These are phyloP conservation scores for Collybia nuda DNA, from an alignment of 768 basidiomycete genomes.

Conservation along the genomic window DNA sequence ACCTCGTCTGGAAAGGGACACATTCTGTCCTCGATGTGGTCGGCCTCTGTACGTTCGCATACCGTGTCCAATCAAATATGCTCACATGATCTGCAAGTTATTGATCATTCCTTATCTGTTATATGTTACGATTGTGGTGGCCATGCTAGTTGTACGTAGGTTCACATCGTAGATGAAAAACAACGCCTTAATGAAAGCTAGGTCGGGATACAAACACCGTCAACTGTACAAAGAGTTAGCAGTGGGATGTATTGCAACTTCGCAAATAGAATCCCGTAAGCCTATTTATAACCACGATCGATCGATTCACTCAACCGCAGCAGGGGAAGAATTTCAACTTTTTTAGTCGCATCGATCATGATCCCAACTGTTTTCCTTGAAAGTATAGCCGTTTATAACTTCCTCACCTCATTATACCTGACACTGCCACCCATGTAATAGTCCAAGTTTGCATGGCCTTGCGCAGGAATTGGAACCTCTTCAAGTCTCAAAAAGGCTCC, in stretches of 20 bases:
- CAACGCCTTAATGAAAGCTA: neutral
- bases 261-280: slow-evolving; percentile 4
- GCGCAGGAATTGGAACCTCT: slow-evolving; percentile 17
- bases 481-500: slow-evolving; percentile 14
- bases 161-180: too few relatives aligned
- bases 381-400: slow-evolving; percentile 6
- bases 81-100: slow-evolving; percentile 6
- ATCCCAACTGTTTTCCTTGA: slow-evolving; percentile 18
- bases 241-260: slow-evolving; percentile 25
- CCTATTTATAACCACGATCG: neutral
- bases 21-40: neutral
- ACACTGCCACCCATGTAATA: neutral
- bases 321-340: slow-evolving; percentile 18
- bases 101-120: slow-evolving; percentile 18
- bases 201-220: slow-evolving; percentile 14
- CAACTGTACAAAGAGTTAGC: slow-evolving; percentile 12
- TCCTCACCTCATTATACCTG: too few relatives aligned
- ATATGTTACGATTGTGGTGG: slow-evolving; percentile 16
- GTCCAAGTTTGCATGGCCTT: slow-evolving; percentile 19
- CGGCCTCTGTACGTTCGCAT: slow-evolving; percentile 4
- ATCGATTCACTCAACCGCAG: neutral
- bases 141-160: slow-evolving; percentile 14
- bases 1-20: neutral
- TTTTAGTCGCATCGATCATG: slow-evolving; percentile 12
- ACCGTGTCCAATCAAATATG: too few relatives aligned